These are phyloP conservation scores for Phanerochaete carnosa DNA, from an alignment of 768 basidiomycete species.

Conservation along the genomic window DNA sequence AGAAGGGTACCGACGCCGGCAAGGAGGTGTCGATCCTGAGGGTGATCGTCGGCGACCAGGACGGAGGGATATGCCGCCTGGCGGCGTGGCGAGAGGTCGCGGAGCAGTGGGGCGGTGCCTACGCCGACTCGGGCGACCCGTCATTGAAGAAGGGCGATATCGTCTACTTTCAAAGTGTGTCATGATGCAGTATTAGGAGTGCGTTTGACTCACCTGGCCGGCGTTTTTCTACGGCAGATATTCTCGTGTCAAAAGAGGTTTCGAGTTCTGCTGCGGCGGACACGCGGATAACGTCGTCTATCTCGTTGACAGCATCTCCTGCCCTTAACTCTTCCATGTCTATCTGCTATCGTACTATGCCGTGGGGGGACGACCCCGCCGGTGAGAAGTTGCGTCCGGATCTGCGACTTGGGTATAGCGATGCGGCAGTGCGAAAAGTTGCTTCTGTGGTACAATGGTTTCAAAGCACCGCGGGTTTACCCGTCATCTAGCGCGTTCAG, in stretches of 20 bases:
- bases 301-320: slow-evolving; percentile 65
- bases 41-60: slow-evolving; percentile 72
- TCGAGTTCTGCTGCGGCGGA: slow-evolving; percentile 26
- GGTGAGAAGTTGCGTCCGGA: slow-evolving; percentile 69
- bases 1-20: slow-evolving; percentile 68
- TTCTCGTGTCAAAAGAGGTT: slow-evolving; percentile 8
- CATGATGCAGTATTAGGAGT: slow-evolving; percentile 4
- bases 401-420: slow-evolving; percentile 64
- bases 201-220: background rate
- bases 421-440: slow-evolving; percentile 66
- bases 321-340: slow-evolving; percentile 56
- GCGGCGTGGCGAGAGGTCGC: slow-evolving; percentile 80
- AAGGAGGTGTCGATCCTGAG: slow-evolving; percentile 65
- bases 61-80: slow-evolving; percentile 62
- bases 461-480: slow-evolving; percentile 65
- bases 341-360: slow-evolving; percentile 81
- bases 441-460: slow-evolving; percentile 69
- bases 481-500: background rate
- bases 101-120: slow-evolving; percentile 61
- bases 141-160: slow-evolving; percentile 68
- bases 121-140: slow-evolving; percentile 26
- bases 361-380: slow-evolving; percentile 43
- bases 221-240: background rate
- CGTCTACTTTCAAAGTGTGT: slow-evolving; percentile 64
- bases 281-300: slow-evolving; percentile 26